Percentiles rank a stretch among this genome's conserved stretches.
Conservation (phyloP, 768 basidiomycete genomes). For the Hirschioporus abietinus region DNA sequence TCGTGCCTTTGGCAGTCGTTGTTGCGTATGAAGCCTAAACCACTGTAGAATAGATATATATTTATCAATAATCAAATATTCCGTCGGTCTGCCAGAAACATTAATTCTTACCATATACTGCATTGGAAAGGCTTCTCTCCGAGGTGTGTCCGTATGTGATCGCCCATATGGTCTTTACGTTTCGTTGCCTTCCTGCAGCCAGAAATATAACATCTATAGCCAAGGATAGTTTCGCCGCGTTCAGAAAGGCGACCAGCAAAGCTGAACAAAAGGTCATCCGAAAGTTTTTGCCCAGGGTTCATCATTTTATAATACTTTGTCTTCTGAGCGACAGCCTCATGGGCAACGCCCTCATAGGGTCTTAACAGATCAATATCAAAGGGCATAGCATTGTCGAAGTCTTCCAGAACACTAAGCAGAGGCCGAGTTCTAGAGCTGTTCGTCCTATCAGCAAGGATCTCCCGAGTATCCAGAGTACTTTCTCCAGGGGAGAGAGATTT, state of each 20-base stretch:
- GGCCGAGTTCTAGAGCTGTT: not conserved
- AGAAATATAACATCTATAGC: slow-evolving; percentile 63
- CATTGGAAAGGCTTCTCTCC: slow-evolving; percentile 65
- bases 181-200: slow-evolving; percentile 68
- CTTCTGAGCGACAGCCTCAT: slow-evolving; percentile 48
- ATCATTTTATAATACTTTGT: slow-evolving; percentile 49
- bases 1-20: slow-evolving; percentile 78
- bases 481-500: not conserved
- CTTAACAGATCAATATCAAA: slow-evolving; percentile 46
- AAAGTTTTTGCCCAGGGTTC: slow-evolving; percentile 53
- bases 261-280: slow-evolving; percentile 58
- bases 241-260: slow-evolving; percentile 64
- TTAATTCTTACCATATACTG: slow-evolving; percentile 48
- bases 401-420: slow-evolving; percentile 2
- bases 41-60: slow-evolving; percentile 30
- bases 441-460: not conserved
- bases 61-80: slow-evolving; percentile 9
- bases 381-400: slow-evolving; percentile 1
- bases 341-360: slow-evolving; percentile 55
- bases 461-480: not conserved
- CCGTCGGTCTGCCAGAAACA: not conserved
- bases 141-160: slow-evolving; percentile 68
- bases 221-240: slow-evolving; percentile 49
- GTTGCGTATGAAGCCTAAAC: slow-evolving; percentile 62
- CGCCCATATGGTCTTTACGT: slow-evolving; percentile 67